Base-by-base conservation (phyloP, 192 early-diverging fungal species). In the Lobosporangium transversale region DNA sequence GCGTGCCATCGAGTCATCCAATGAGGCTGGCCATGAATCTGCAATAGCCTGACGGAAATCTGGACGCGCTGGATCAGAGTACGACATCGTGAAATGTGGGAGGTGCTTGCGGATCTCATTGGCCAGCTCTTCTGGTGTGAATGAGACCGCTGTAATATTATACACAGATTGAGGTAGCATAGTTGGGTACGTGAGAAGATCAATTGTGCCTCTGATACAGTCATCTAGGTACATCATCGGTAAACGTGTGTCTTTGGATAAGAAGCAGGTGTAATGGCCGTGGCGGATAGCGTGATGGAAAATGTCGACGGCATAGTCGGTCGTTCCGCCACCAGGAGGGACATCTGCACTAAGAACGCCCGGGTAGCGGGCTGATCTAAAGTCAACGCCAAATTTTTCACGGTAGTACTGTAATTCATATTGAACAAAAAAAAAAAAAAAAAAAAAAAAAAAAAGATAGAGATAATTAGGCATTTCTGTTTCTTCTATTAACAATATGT, bases 221-320 rank as follows among this genome's bases (percentile, higher is more conserved):
- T 90, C 89, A 43, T 82, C 78, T 26, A 90, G 82, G 58, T 87
- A 90, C 71, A 88, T 88, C 89, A 90, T 90, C 6, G 89, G 89
- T 47, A 90, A 73, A 2, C 79, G 71, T 1, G 87, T 86, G 20
- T 84, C 84, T 29, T 81, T 79, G 26, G 67, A 79, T 58, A 90
- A 70, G 79, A 87, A 90, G 58, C 87, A 88, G 18, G 81, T 67
- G 63, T 88, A 90, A 49, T 87, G 84, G 15, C 80, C 66, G 20
- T 66, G 58, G 51, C 87, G 83, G 29, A 90, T 75, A 10, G 89
- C 89, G 5, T 79, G 82, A 57, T 90, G 89, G 79, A 90, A 90
- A 33, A 90, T 90, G 33, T 90, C 86, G 47, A 90, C 85, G 18
- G 89, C 89, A 33, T 90, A 90, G 31, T 90, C 89, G 3, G 87